Conservation (phyloP, 2,329 filamentous ascomycete species). For the Aspergillus alliaceus region DNA sequence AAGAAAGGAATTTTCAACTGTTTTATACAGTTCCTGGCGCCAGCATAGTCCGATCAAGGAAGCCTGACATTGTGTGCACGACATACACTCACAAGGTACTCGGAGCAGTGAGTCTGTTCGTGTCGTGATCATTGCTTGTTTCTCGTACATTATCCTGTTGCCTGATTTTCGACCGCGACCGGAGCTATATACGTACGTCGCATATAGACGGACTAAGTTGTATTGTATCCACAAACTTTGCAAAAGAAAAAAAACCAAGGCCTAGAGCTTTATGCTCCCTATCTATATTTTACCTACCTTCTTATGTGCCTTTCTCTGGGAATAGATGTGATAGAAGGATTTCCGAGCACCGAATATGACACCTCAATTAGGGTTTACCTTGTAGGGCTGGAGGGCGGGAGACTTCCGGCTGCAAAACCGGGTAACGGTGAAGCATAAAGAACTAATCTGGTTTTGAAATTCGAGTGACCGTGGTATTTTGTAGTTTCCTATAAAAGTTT, state of each 20-base stretch:
- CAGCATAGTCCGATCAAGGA: no score
- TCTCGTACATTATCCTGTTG: not conserved
- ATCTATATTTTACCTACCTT: no score
- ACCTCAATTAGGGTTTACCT: not conserved
- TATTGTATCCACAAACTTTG: no score
- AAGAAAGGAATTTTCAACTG: no score
- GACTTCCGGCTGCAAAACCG: not conserved
- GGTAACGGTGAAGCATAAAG: not conserved
- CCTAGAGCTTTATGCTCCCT: no score
- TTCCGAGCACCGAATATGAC: no score
- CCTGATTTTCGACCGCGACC: not conserved
- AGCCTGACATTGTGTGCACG: no score
- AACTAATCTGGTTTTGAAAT: not conserved
- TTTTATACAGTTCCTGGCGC: no score
- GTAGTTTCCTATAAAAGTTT: not conserved
- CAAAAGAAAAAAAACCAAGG: no score
- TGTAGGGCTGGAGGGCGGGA: not conserved
- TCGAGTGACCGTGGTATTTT: not conserved
- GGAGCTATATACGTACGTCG: not conserved
- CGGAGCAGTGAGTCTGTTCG: not conserved
- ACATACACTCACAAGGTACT: not conserved
- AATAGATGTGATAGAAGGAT: no score
- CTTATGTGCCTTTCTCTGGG: no score
- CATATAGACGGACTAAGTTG: no score
- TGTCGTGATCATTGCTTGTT: not conserved